Percentiles rank a stretch among this genome's conserved stretches.
Evolutionary conservation across 495 filamentous ascomycete species (phyloP).

Genomic region (Hamigera avellanea): DNA sequence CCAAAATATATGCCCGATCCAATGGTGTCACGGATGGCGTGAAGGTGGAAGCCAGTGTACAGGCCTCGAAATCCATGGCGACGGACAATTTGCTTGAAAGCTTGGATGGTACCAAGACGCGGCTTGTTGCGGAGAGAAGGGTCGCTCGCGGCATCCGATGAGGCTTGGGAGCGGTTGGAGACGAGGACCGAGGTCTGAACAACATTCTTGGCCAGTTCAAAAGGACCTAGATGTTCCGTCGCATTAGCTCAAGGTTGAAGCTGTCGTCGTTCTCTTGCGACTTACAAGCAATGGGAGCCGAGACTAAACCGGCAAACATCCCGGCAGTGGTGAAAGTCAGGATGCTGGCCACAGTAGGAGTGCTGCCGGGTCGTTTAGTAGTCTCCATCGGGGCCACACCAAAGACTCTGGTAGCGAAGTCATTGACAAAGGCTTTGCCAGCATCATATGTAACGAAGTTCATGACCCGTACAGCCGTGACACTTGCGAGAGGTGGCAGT

Average conservation of each 20-base stretch:
- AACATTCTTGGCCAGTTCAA: constrained; percentile 88
- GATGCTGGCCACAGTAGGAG: constrained; percentile 56
- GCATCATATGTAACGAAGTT: constrained; percentile 90
- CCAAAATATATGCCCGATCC: constrained; percentile 87
- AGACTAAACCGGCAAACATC: constrained; percentile 64
- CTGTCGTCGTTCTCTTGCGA: too few relatives aligned
- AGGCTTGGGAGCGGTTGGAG: constrained; percentile 51
- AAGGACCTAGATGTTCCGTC: constrained; percentile 53
- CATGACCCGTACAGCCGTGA: constrained; percentile 79
- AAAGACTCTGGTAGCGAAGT: constrained; percentile 33
- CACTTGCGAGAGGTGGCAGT: constrained; percentile 70
- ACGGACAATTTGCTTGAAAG: constrained; percentile 65
- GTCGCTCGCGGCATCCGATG: constrained; percentile 42
- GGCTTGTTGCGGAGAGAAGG: constrained; percentile 56
- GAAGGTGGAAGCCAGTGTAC: constrained; percentile 78
- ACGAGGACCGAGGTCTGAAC: constrained; percentile 84
- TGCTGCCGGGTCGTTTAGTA: constrained; percentile 58
- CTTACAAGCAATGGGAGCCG: constrained; percentile 81
- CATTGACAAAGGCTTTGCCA: constrained; percentile 65
- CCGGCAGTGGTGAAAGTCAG: constrained; percentile 70
- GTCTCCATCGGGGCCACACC: constrained; percentile 59
- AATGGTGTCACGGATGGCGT: constrained; percentile 74
- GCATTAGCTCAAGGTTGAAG: too few relatives aligned
- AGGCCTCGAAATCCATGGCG: constrained; percentile 67
- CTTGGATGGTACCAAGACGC: constrained; percentile 70